Conservation (phyloP, 768 basidiomycete genomes). For the Auriscalpium orientale region DNA sequence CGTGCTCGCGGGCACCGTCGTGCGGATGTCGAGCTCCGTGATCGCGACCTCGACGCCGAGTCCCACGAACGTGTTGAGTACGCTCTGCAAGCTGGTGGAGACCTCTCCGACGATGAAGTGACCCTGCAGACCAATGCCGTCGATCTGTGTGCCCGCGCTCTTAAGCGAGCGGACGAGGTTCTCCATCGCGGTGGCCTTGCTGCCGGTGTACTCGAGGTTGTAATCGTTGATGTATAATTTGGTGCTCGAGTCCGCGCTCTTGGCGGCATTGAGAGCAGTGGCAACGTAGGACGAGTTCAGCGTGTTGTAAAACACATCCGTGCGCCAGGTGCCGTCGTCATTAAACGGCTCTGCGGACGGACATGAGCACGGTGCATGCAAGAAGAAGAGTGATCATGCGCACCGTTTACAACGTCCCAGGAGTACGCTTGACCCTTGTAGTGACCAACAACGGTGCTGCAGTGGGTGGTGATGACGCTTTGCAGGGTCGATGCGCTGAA, state of each 20-base stretch:
- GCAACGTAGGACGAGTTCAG: slow-evolving; percentile 41
- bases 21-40: slow-evolving; percentile 61
- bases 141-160: slow-evolving; percentile 42
- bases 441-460: slow-evolving; percentile 40
- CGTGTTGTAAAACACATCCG: slow-evolving; percentile 47
- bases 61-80: slow-evolving; percentile 43
- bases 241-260: slow-evolving; percentile 43
- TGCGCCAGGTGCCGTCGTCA: slow-evolving; percentile 49
- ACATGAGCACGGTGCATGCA: too few species aligned
- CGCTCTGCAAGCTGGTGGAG: slow-evolving; percentile 36
- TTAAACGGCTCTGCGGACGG: slow-evolving; percentile 19
- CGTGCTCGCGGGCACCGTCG: slow-evolving; percentile 47
- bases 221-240: slow-evolving; percentile 47
- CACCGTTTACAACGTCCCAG: not conserved
- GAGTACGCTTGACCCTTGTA: slow-evolving; percentile 45
- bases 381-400: not conserved
- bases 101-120: slow-evolving; percentile 56
- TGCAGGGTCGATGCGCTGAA: too few species aligned
- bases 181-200: slow-evolving; percentile 49
- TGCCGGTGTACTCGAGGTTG: slow-evolving; percentile 32
- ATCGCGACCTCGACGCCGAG: slow-evolving; percentile 62
- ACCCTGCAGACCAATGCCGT: slow-evolving; percentile 53
- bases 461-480: slow-evolving; percentile 5
- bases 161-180: slow-evolving; percentile 44
- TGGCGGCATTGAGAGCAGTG: slow-evolving; percentile 43